Percentiles rank a stretch among this genome's conserved stretches.
These are phyloP conservation scores for Linanthus parryae DNA, from an alignment of 148 eudicot species.

Conservation along the genomic window DNA sequence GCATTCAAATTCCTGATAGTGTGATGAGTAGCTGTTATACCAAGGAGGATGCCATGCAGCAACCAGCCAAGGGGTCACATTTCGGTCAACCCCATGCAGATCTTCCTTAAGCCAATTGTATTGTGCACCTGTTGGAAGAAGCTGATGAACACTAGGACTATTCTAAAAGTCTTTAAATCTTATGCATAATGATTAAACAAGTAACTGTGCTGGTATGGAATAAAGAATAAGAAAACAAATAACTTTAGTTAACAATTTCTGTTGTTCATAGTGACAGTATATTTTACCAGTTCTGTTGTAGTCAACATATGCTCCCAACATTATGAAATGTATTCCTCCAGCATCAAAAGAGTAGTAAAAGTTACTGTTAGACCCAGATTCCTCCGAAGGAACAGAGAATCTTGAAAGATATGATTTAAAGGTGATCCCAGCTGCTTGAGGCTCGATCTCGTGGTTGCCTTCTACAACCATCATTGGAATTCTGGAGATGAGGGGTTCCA, in stretches of 20 bases:
- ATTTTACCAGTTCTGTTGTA: slow-evolving; percentile 56
- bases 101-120: slow-evolving; percentile 69
- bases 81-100: slow-evolving; percentile 42
- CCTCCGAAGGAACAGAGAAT: slow-evolving; percentile 77
- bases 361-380: slow-evolving; percentile 61
- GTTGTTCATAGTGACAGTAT: neutral
- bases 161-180: too few relatives aligned
- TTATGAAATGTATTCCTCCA: slow-evolving; percentile 76
- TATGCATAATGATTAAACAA: too few relatives aligned
- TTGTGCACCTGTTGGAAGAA: slow-evolving; percentile 50
- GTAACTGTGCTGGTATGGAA: too few relatives aligned
- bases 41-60: slow-evolving; percentile 95
- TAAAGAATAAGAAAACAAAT: slow-evolving; percentile 1
- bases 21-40: slow-evolving; percentile 94
- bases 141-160: neutral
- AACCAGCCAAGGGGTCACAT: slow-evolving; percentile 77
- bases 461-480: slow-evolving; percentile 90
- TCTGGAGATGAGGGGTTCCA: slow-evolving; percentile 76
- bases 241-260: neutral
- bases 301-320: slow-evolving; percentile 85
- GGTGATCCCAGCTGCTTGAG: slow-evolving; percentile 55
- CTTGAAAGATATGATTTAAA: slow-evolving; percentile 68
- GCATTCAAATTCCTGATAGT: slow-evolving; percentile 95
- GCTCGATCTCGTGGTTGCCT: slow-evolving; percentile 98
- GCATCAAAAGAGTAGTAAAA: slow-evolving; percentile 84